A percentile compares a stretch with the other conserved stretches of the same genome.
phyloP scores from a whole-genome alignment of 1,284 basidiomycete genomes.

The Pseudozyma thailandica region DNA sequence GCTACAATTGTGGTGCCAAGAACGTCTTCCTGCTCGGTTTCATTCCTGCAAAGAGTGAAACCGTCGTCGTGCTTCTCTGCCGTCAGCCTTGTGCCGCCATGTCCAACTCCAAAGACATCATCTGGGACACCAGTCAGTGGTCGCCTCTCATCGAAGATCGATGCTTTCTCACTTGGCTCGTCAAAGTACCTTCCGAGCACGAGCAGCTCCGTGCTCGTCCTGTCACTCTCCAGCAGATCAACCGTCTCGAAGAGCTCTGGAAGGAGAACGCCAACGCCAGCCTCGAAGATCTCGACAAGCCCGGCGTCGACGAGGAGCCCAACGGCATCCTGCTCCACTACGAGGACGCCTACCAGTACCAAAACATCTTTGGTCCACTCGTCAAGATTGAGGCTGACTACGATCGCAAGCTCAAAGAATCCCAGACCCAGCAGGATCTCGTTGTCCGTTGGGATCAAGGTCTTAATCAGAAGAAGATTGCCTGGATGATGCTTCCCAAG shows the following conservation, averaged over 20 bases:
- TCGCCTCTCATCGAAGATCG: slow-evolving; percentile 98
- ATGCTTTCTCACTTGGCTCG: slow-evolving; percentile 97
- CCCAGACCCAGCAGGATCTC: slow-evolving; percentile 96
- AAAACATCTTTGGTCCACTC: slow-evolving; percentile 97
- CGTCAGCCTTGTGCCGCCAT: slow-evolving; percentile 98
- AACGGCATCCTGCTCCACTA: slow-evolving; percentile 86
- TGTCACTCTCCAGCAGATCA: slow-evolving; percentile 95
- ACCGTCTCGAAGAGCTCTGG: slow-evolving; percentile 97
- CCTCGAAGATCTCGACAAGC: slow-evolving; percentile 94
- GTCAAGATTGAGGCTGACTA: slow-evolving; percentile 99
- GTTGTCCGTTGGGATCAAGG: slow-evolving; percentile 96
- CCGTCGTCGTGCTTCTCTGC: slow-evolving; percentile 97
- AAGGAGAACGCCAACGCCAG: slow-evolving; percentile 94
- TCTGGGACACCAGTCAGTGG: slow-evolving; percentile 98
- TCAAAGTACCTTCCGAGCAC: slow-evolving; percentile 93
- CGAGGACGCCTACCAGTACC: slow-evolving; percentile 99
- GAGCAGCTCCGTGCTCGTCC: slow-evolving; percentile 94
- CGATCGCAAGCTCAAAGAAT: slow-evolving; percentile 96
- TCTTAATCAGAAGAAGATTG: slow-evolving; percentile 95
- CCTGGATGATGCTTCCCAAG: slow-evolving; percentile 95
- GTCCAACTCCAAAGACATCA: slow-evolving; percentile 87
- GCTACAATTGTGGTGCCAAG: slow-evolving; percentile 98
- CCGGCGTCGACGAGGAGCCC: slow-evolving; percentile 77
- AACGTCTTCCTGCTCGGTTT: slow-evolving; percentile 99
- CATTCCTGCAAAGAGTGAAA: slow-evolving; percentile 98